Evolutionary conservation across 768 basidiomycete species (phyloP).

Genomic region (Panaeolus papilionaceus): DNA sequence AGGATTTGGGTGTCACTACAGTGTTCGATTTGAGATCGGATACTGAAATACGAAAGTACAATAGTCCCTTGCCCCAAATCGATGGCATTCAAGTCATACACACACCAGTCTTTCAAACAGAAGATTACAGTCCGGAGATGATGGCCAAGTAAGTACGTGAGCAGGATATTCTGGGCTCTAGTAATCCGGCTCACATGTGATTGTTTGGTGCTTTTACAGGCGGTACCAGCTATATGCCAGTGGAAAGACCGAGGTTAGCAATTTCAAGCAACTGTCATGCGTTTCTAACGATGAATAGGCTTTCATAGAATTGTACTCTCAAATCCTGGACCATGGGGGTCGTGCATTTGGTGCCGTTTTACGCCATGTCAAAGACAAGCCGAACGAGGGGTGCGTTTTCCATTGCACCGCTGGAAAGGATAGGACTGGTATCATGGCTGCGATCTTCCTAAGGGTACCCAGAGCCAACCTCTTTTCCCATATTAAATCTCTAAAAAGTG

Average conservation of each 20-base stretch:
- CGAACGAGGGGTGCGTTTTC: constrained; percentile 69
- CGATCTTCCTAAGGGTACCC: constrained; percentile 70
- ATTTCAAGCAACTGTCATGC: constrained; percentile 10
- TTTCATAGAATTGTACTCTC: constrained; percentile 81
- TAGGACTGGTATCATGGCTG: constrained; percentile 78
- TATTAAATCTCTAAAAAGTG: constrained; percentile 10
- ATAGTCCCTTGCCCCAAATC: constrained; percentile 66
- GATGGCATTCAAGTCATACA: constrained; percentile 67
- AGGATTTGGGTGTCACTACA: constrained; percentile 64
- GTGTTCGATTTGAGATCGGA: constrained; percentile 84
- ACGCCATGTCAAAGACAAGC: constrained; percentile 74
- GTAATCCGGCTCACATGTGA: constrained; percentile 30
- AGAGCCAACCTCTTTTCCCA: neutral
- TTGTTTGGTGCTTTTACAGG: constrained; percentile 40
- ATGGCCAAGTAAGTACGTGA: constrained; percentile 81
- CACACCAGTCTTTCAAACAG: constrained; percentile 69
- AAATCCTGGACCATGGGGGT: constrained; percentile 80
- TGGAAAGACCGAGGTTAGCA: constrained; percentile 74
- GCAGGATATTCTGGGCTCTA: constrained; percentile 23
- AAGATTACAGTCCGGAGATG: constrained; percentile 84
- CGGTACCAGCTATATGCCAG: constrained; percentile 79
- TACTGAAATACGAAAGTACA: constrained; percentile 79
- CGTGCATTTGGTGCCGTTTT: constrained; percentile 73
- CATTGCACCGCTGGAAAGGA: constrained; percentile 91
- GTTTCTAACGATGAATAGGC: constrained; percentile 49